Evolutionary conservation across 2,329 filamentous ascomycete genomes (phyloP).

Genomic region (Neophaeococcomyces aloes): DNA sequence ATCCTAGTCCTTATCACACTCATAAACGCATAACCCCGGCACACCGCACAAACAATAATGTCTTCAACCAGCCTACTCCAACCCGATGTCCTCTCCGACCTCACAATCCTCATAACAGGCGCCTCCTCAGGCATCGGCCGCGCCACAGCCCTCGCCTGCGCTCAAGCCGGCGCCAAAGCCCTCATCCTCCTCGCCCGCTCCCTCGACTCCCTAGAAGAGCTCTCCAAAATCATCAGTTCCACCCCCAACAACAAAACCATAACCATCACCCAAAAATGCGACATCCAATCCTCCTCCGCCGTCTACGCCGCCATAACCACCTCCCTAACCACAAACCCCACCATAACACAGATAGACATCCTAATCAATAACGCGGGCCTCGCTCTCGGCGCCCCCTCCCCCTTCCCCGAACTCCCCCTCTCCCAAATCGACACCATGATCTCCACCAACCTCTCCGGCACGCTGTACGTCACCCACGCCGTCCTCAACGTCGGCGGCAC

Average conservation of each 20-base stretch:
- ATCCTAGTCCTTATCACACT: too few relatives aligned
- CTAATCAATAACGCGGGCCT: constrained; percentile 31
- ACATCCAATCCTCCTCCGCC: not conserved
- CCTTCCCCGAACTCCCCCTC: constrained; percentile 35
- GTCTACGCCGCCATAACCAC: not conserved
- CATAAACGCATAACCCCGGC: too few relatives aligned
- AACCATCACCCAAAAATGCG: not conserved
- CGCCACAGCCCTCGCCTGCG: not conserved
- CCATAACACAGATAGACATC: not conserved
- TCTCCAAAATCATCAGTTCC: not conserved
- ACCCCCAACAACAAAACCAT: not conserved
- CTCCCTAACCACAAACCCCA: not conserved
- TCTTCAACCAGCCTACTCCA: not conserved
- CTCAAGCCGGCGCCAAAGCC: not conserved
- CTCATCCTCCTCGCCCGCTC: constrained; percentile 1
- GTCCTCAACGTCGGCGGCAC: constrained; percentile 30
- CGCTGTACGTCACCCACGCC: constrained; percentile 15
- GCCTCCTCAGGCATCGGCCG: not conserved
- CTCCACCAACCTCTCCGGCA: constrained; percentile 40
- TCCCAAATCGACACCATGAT: constrained; percentile 37
- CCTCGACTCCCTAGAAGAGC: not conserved
- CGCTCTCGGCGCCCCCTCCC: constrained; percentile 36
- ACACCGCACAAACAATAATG: too few relatives aligned
- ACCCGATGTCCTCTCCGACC: not conserved
- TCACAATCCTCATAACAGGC: not conserved